phyloP scores from a whole-genome alignment of 352 stramenopile species.

The Phytophthora nicotianae region DNA sequence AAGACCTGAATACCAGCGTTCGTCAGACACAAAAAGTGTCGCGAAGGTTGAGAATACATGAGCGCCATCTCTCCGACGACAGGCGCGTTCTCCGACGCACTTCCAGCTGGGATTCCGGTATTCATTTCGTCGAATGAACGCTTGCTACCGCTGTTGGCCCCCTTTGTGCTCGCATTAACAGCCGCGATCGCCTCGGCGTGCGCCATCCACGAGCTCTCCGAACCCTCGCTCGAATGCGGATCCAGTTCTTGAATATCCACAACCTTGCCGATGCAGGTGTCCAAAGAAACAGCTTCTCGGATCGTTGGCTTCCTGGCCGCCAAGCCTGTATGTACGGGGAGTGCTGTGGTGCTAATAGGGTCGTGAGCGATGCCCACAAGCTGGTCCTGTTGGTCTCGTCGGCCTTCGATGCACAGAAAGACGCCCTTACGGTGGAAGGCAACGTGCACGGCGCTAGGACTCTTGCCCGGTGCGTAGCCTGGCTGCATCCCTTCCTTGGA shows the following conservation, averaged over 20 bases:
- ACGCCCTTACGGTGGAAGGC: slow-evolving; percentile 83
- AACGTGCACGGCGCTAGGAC: slow-evolving; percentile 75
- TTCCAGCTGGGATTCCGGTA: slow-evolving; percentile 31
- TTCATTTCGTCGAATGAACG: slow-evolving; percentile 83
- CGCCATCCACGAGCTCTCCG: slow-evolving; percentile 26
- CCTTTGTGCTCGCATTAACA: slow-evolving; percentile 22
- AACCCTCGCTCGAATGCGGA: slow-evolving; percentile 38
- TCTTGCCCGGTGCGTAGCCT: slow-evolving; percentile 80
- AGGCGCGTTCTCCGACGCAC: slow-evolving; percentile 21
- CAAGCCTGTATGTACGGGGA: slow-evolving; percentile 48
- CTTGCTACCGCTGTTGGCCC: slow-evolving; percentile 44
- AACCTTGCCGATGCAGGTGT: slow-evolving; percentile 84
- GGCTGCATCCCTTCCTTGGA: slow-evolving; percentile 88
- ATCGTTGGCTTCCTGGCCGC: slow-evolving; percentile 70
- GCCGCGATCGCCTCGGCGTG: slow-evolving; percentile 8
- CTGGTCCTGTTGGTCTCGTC: slow-evolving; percentile 79
- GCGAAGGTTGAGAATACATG: slow-evolving; percentile 81
- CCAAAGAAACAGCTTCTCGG: slow-evolving; percentile 75
- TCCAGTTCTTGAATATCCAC: slow-evolving; percentile 81
- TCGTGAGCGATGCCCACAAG: slow-evolving; percentile 80
- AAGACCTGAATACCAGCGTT: slow-evolving; percentile 89
- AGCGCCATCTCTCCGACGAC: slow-evolving; percentile 76
- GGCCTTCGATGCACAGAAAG: slow-evolving; percentile 78
- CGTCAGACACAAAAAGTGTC: slow-evolving; percentile 88
- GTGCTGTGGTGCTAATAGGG: slow-evolving; percentile 67